Conservation (phyloP, 2,329 filamentous ascomycete genomes). For the Pseudogymnoascus destructans region DNA sequence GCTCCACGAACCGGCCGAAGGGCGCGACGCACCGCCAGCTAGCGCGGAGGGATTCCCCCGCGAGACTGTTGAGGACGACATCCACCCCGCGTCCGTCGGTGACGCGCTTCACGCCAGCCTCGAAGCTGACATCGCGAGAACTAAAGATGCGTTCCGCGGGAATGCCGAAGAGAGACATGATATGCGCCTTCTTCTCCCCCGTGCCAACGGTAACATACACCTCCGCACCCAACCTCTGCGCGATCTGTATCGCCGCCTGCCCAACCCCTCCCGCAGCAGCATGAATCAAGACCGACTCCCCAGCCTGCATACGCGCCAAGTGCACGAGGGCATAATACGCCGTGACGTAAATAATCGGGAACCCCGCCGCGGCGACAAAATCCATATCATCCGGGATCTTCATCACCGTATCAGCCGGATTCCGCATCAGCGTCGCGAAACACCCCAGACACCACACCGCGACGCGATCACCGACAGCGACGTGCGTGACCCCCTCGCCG, state of each 20-base stretch:
- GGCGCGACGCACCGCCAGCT: constrained; percentile 28
- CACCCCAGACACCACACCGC: constrained; percentile 24
- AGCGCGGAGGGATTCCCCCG: constrained; percentile 23
- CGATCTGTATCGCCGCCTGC: constrained; percentile 27
- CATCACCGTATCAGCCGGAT: constrained; percentile 19
- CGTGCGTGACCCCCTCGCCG: constrained; percentile 19
- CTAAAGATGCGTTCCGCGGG: neutral
- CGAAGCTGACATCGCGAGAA: constrained; percentile 27
- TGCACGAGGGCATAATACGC: constrained; percentile 22
- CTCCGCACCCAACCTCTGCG: constrained; percentile 23
- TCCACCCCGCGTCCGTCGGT: constrained; percentile 26
- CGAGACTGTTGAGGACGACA: constrained; percentile 26
- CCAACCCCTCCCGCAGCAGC: constrained; percentile 27
- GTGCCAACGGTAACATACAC: constrained; percentile 25
- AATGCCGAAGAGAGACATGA: constrained; percentile 1
- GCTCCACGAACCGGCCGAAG: constrained; percentile 32
- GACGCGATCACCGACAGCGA: constrained; percentile 27
- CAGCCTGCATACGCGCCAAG: constrained; percentile 17
- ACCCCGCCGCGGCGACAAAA: constrained; percentile 21
- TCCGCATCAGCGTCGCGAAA: constrained; percentile 24
- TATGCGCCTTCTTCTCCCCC: constrained; percentile 18
- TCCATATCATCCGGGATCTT: constrained; percentile 19
- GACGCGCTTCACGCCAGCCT: constrained; percentile 21
- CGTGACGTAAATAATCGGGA: constrained; percentile 22
- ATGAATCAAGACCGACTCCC: constrained; percentile 28